A percentile compares a stretch with the other conserved stretches of the same genome.
phyloP scores from a whole-genome alignment of 768 basidiomycete genomes.

The Inosperma sp. region DNA sequence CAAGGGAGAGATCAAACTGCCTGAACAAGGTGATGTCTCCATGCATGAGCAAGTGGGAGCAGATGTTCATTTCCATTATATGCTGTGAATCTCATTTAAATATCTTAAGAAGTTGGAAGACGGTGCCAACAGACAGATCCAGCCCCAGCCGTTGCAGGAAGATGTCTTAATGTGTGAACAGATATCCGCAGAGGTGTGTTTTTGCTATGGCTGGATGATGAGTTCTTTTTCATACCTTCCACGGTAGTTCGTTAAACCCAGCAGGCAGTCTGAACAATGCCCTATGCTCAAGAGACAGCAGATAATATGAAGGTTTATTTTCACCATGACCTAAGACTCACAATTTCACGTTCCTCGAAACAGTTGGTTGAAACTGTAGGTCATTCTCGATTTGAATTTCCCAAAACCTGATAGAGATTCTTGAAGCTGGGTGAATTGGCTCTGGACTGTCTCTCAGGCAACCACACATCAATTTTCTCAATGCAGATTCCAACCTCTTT shows the following conservation, averaged over 20 bases:
- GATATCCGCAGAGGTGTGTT: neutral
- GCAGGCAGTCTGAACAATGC: neutral
- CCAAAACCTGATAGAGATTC: neutral
- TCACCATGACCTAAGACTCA: no score
- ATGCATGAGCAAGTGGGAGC: no score
- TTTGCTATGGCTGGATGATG: neutral
- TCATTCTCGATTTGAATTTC: no score
- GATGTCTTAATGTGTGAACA: neutral
- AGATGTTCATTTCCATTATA: no score
- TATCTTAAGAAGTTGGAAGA: no score
- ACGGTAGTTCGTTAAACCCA: neutral
- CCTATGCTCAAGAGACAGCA: no score
- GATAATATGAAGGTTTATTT: no score
- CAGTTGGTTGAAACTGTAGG: no score
- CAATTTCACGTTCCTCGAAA: no score
- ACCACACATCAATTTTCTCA: neutral
- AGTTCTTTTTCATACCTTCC: neutral
- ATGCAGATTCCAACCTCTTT: neutral
- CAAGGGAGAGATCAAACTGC: no score
- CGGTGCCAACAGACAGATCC: neutral
- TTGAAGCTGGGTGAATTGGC: no score
- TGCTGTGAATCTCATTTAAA: neutral
- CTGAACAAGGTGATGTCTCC: no score
- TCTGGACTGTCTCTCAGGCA: neutral
- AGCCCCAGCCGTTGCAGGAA: neutral